Evolutionary conservation across 2,329 filamentous ascomycete genomes (phyloP), one percentile per base, ranked within the genome.

Genomic region (Cadophora malorum): DNA sequence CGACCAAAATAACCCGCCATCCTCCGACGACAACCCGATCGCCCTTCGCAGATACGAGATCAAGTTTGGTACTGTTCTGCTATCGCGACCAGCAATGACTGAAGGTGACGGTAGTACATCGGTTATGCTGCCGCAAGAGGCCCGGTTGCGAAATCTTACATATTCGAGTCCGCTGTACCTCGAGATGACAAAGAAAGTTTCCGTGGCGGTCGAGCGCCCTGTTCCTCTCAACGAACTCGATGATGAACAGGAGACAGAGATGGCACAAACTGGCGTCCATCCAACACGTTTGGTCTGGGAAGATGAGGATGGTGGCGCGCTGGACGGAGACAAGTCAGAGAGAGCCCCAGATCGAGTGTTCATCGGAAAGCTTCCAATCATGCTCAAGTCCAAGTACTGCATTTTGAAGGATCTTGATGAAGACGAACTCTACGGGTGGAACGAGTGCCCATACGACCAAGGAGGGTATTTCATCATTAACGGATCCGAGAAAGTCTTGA

Each of bases 381-480:
- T 99, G 96, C 86, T 99, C 75, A 97, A 97, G 82, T 97, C 94
- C 35, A 93, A 95, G 80, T 96, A 97, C 75, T 99, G 96, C 80
- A 93, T 96, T 72, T 81, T 99, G 73, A 91, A 91, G 74, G 90
- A 91, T 73, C 88, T 96, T 77, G 88, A 88, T 60, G 95, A 98
- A 72, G 90, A 96, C 64, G 91, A 92, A 61, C 85, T 99, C 1
- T 98, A 97, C 79, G 86, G 92, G 58, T 90, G 96, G 80, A 97
- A 97, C 78, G 96, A 99, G 81, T 99, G 96, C 74, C 96, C 96
- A 0, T 99, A 97, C 79, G 96, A 99, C 77, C 96, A 97, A 78
- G 96, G 96, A 74, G 96, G 96, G 73, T 99, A 99, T 81, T 99
- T 99, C 78, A 93, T 99, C 76, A 99, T 99, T 85, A 99, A 99